These are phyloP conservation scores for Sclerotinia trifoliorum DNA, from an alignment of 2,329 filamentous ascomycete genomes.

Conservation along the genomic window DNA sequence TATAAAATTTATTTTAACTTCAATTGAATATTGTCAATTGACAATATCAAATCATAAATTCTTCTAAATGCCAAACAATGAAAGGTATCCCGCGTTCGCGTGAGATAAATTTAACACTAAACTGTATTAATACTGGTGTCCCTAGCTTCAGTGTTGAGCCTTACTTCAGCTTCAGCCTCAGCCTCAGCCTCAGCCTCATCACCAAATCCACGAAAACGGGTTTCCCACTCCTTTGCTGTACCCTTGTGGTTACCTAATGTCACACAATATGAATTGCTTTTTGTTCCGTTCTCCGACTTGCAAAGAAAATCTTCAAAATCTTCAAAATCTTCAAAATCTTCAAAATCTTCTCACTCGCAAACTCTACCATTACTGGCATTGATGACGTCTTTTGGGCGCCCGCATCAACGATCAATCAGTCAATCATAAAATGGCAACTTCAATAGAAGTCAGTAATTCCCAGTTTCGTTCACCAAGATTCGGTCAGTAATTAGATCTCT, in stretches of 20 bases:
- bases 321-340: background rate
- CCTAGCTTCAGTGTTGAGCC: background rate
- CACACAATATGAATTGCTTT: background rate
- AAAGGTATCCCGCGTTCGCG: constrained; percentile 25
- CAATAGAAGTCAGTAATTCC: background rate
- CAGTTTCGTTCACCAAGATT: constrained; percentile 23
- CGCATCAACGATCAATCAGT: background rate
- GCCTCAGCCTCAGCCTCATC: background rate
- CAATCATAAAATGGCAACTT: constrained; percentile 11
- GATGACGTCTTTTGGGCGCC: constrained; percentile 8
- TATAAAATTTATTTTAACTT: constrained; percentile 1
- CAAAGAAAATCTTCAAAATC: background rate
- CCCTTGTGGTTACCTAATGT: too few species aligned
- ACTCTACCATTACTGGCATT: constrained; percentile 8
- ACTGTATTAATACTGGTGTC: constrained; percentile 14
- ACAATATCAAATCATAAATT: background rate
- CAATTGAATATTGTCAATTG: background rate
- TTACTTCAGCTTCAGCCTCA: background rate
- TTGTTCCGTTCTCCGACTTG: constrained; percentile 1
- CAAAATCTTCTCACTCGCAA: background rate
- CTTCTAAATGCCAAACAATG: constrained; percentile 2
- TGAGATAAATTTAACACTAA: constrained; percentile 4
- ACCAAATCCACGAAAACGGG: background rate
- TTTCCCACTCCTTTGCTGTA: too few species aligned
- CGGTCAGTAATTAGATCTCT: constrained; percentile 33